Evolutionary conservation across 1,284 basidiomycete species (phyloP), one percentile per base, ranked within the genome.

Genomic region (Coniferiporia weirii): DNA sequence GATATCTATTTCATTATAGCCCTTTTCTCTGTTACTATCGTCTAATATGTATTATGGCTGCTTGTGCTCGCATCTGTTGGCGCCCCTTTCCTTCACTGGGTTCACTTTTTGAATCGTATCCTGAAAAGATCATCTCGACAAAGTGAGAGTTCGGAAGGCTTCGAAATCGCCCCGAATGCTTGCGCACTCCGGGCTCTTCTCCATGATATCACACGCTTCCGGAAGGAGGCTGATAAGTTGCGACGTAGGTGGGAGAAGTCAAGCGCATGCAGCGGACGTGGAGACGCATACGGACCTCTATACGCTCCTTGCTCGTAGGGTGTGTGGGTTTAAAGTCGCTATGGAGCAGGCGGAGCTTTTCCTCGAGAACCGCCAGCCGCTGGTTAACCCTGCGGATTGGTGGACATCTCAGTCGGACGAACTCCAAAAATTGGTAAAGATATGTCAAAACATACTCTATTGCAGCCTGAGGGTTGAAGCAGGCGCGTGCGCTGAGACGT

Each of bases 311-410:
- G 38, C 85, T 84, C 1, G 83, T 76, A 0, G 93, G 93, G 71
- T 95, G 93, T 0, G 93, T 95, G 17, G 73, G 72, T 34, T 88
- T 66, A 68, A n/a, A 91, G 85, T 48, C 81, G 78, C n/a, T 1
- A 81, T 27, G 32, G 63, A 62, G 6, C 27, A 63, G 59, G 2
- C 70, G 62, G 8, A 71, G 20, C 66, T 63, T 38, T 46, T 72
- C 69, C 67, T 89, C 85, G 2, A 82, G 66, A 54, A 76, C 71
- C 0, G 75, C 81, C 57, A 92, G 72, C 2, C 40, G 40, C n/a
- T 43, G 10, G 3, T 43, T 12, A 2, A 43, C n/a, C 10, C 40
- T 43, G 7, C 27, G 27, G 2, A 5, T 27, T 43, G n/a, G n/a
- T n/a, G 12, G 12, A 8, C 10, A n/a, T 8, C 3, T 43, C 7